Percentiles rank a stretch among this genome's conserved stretches.
These are phyloP conservation scores for Fusarium sp. DNA, from an alignment of 2,329 filamentous ascomycete species.

Conservation along the genomic window DNA sequence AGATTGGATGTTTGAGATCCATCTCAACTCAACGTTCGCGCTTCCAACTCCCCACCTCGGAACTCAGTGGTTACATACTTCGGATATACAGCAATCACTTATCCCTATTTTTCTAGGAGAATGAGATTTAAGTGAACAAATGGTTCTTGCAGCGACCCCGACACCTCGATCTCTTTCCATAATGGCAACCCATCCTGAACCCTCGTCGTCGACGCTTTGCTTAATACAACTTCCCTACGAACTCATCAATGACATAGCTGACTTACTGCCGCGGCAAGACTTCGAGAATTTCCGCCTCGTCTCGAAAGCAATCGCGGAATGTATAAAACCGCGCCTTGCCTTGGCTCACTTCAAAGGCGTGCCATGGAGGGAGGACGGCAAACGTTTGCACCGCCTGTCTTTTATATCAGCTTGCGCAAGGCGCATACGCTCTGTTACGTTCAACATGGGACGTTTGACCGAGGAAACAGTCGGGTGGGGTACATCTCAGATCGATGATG, in stretches of 20 bases:
- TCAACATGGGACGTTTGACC: constrained; percentile 57
- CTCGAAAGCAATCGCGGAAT: constrained; percentile 11
- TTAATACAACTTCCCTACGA: constrained; percentile 54
- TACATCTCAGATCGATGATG: background rate
- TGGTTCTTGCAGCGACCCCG: too few species aligned
- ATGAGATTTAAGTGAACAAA: background rate
- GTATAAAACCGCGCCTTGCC: constrained; percentile 18
- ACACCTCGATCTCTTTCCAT: background rate
- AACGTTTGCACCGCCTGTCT: constrained; percentile 62
- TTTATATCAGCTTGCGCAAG: constrained; percentile 59
- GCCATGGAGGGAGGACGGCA: constrained; percentile 63
- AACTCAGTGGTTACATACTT: too few species aligned
- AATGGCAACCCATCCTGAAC: background rate
- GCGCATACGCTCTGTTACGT: constrained; percentile 60
- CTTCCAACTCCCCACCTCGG: too few species aligned
- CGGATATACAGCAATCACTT: too few species aligned
- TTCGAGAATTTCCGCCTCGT: constrained; percentile 60
- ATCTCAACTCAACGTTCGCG: too few species aligned
- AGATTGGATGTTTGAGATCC: background rate
- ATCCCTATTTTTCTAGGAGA: too few species aligned
- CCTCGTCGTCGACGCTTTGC: constrained; percentile 15
- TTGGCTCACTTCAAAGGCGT: constrained; percentile 59
- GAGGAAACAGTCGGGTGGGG: constrained; percentile 17
- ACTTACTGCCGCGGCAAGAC: constrained; percentile 57
- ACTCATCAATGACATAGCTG: constrained; percentile 61